Percentiles rank a stretch among this genome's conserved stretches.
Conservation (phyloP, 352 stramenopile genomes). For the Phytopythium chamaehyphon region DNA sequence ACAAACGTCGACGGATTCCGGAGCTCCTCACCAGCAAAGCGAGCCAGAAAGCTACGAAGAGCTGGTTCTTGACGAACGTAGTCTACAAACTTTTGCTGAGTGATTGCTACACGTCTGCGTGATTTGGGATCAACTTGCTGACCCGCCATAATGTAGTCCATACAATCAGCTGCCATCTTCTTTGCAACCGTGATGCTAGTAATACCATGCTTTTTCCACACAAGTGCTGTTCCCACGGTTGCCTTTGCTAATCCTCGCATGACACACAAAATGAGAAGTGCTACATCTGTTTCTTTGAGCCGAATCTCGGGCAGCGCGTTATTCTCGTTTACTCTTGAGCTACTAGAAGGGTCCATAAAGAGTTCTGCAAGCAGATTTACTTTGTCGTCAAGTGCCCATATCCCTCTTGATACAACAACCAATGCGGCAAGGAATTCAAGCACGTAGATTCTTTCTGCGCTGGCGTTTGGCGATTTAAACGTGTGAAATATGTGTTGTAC, state of each 20-base stretch:
- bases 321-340: conserved; percentile 1
- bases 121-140: neutral
- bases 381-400: conserved; percentile 62
- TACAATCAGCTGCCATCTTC: conserved; percentile 13
- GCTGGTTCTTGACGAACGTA: conserved; percentile 32
- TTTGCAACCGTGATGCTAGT: conserved; percentile 13
- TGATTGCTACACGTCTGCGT: conserved; percentile 1
- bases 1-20: conserved; percentile 61
- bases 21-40: conserved; percentile 57
- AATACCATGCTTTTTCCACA: conserved; percentile 34
- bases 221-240: conserved; percentile 35
- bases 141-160: conserved; percentile 8
- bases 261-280: conserved; percentile 46
- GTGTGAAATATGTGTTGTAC: conserved; percentile 64
- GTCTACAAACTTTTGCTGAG: conserved; percentile 20
- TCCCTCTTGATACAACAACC: conserved; percentile 51
- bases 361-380: conserved; percentile 42
- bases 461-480: conserved; percentile 18
- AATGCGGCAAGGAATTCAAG: conserved; percentile 61
- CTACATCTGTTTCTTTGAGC: conserved; percentile 55
- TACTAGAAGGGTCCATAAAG: conserved; percentile 43
- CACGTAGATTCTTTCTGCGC: conserved; percentile 31
- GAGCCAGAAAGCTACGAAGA: conserved; percentile 39
- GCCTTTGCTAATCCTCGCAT: conserved; percentile 50
- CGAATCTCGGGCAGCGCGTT: conserved; percentile 8